phyloP scores from a whole-genome alignment of 495 filamentous ascomycete genomes.

The Talaromyces trachyspermus region DNA sequence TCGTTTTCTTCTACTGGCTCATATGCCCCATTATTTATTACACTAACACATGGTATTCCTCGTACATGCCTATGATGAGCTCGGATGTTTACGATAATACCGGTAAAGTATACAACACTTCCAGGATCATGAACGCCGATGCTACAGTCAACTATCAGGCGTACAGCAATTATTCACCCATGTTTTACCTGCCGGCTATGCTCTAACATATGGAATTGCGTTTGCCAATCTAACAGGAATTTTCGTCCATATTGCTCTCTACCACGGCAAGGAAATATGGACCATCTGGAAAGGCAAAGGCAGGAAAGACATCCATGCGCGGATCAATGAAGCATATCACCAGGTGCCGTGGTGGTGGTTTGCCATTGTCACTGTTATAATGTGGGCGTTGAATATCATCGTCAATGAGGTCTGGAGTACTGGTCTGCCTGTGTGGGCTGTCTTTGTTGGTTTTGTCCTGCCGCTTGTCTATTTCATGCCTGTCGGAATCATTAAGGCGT shows the following conservation, averaged over 20 bases:
- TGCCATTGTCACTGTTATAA: conserved; percentile 28
- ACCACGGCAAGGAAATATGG: conserved; percentile 57
- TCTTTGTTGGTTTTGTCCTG: conserved; percentile 50
- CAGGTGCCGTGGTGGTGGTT: conserved; percentile 42
- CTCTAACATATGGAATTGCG: conserved; percentile 56
- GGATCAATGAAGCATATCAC: conserved; percentile 30
- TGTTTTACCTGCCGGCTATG: conserved; percentile 43
- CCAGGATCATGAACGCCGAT: conserved; percentile 31
- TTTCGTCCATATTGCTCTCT: conserved; percentile 56
- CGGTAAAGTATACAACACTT: conserved; percentile 34
- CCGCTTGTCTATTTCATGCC: conserved; percentile 38
- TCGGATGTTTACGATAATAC: conserved; percentile 42
- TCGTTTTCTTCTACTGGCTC: conserved; percentile 85
- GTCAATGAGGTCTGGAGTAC: conserved; percentile 59
- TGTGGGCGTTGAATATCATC: conserved; percentile 55
- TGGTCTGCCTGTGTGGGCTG: conserved; percentile 59
- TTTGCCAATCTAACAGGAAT: conserved; percentile 64
- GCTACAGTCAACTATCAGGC: conserved; percentile 34
- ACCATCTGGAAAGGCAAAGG: conserved; percentile 52
- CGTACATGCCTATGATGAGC: conserved; percentile 40
- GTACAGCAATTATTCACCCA: conserved; percentile 37
- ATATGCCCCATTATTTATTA: conserved; percentile 71
- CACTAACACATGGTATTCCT: conserved; percentile 57
- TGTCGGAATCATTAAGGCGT: conserved; percentile 49
- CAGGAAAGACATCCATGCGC: conserved; percentile 46